These are phyloP conservation scores for Talaromyces amestolkiae DNA, from an alignment of 2,329 filamentous ascomycete species.

Conservation along the genomic window DNA sequence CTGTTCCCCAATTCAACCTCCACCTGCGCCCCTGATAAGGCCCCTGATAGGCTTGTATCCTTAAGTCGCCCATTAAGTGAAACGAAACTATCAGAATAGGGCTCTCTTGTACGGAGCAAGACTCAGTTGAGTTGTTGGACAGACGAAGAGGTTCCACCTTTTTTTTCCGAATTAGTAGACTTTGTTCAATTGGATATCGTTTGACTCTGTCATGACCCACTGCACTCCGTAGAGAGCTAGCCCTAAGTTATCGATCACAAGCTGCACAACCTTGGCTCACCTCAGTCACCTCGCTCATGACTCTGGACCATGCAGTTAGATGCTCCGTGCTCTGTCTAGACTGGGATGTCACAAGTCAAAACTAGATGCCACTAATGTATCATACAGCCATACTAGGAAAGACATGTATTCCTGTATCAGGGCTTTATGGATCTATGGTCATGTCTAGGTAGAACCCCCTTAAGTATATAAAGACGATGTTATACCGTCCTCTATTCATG, in stretches of 20 bases:
- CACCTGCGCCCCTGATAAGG: not conserved
- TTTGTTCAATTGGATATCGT: not conserved
- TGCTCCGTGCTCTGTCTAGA: constrained; percentile 4
- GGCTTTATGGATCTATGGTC: not conserved
- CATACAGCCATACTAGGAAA: not conserved
- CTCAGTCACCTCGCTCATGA: not conserved
- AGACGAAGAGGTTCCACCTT: not conserved
- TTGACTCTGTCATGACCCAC: not conserved
- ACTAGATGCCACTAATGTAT: not conserved
- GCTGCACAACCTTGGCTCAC: not conserved
- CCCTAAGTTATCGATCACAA: not conserved
- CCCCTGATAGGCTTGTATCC: not conserved
- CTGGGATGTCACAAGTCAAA: not conserved
- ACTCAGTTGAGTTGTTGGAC: too few relatives aligned
- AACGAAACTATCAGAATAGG: constrained; percentile 1
- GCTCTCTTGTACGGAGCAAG: not conserved
- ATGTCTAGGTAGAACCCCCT: not conserved
- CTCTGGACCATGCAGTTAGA: not conserved
- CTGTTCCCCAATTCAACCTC: not conserved
- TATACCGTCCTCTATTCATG: not conserved
- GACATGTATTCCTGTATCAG: not conserved
- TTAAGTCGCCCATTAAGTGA: not conserved
- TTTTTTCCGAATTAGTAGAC: not conserved
- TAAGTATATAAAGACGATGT: constrained; percentile 1
- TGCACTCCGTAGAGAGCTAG: not conserved